Evolutionary conservation across 2,329 filamentous ascomycete genomes (phyloP).

Genomic region (Calonectria pteridis): DNA sequence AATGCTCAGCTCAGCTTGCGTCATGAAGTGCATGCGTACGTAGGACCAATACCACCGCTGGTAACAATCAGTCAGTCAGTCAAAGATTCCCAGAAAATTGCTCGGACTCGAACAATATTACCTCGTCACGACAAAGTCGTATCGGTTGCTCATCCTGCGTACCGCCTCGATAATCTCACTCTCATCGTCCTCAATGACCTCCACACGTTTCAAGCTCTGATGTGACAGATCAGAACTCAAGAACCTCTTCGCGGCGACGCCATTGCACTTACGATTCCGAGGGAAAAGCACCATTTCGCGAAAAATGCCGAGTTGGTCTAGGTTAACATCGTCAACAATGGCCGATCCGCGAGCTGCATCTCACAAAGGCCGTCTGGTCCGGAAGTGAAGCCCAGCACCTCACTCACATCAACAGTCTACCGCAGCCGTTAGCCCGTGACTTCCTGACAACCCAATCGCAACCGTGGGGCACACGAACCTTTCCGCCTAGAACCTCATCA

Average conservation of each 20-base stretch:
- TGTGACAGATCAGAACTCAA: not conserved
- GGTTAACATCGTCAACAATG: slow-evolving; percentile 31
- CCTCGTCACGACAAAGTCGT: slow-evolving; percentile 95
- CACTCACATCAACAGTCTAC: slow-evolving; percentile 56
- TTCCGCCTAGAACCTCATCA: slow-evolving; percentile 96
- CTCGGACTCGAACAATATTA: slow-evolving; percentile 37
- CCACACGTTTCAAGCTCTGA: slow-evolving; percentile 82
- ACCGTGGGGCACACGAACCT: slow-evolving; percentile 66
- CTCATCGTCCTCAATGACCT: slow-evolving; percentile 95
- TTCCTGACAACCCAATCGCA: not conserved
- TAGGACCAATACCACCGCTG: slow-evolving; percentile 93
- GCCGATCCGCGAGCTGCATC: not conserved
- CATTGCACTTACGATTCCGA: slow-evolving; percentile 65
- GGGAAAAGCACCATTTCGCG: slow-evolving; percentile 73
- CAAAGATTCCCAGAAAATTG: not conserved
- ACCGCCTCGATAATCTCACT: slow-evolving; percentile 90
- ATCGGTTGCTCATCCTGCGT: slow-evolving; percentile 85
- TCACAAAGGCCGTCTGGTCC: not conserved
- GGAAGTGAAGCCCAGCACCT: not conserved
- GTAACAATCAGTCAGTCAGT: slow-evolving; percentile 24
- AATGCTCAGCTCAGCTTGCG: not conserved
- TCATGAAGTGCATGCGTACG: slow-evolving; percentile 65
- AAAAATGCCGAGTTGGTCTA: slow-evolving; percentile 75
- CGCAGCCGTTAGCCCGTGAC: slow-evolving; percentile 29
- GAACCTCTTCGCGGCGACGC: not conserved